Conservation (phyloP, 1,284 basidiomycete genomes). For the Cryptococcus sp. region DNA sequence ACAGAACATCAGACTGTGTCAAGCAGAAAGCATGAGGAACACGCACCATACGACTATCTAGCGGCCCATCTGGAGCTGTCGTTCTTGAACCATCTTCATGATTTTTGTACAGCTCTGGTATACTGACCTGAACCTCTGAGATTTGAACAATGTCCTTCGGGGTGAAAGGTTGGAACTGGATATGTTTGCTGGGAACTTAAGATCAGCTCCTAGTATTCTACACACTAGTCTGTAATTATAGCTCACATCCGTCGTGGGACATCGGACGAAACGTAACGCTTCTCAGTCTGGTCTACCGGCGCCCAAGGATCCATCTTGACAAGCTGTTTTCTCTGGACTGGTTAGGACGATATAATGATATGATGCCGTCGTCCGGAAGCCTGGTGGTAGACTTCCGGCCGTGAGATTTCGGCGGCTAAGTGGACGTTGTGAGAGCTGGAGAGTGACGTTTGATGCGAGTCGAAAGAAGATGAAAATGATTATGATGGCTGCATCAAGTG, state of each 20-base stretch:
- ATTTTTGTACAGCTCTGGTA: slow-evolving; percentile 78
- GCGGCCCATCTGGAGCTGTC: slow-evolving; percentile 86
- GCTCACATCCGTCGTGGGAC: slow-evolving; percentile 89
- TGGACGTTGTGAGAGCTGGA: too few relatives aligned
- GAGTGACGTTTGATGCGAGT: too few relatives aligned
- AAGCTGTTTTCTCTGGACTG: too few relatives aligned
- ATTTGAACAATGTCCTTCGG: slow-evolving; percentile 91
- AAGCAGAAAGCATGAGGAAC: slow-evolving; percentile 6
- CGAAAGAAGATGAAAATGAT: not conserved
- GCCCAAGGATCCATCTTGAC: slow-evolving; percentile 24
- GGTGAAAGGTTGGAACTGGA: slow-evolving; percentile 90
- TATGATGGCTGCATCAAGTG: not conserved
- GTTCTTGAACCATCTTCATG: slow-evolving; percentile 57
- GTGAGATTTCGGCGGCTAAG: too few relatives aligned
- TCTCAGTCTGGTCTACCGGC: slow-evolving; percentile 54
- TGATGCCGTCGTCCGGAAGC: too few relatives aligned
- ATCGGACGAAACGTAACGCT: slow-evolving; percentile 82
- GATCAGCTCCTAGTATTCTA: not conserved
- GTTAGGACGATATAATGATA: too few relatives aligned
- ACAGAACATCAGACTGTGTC: not conserved
- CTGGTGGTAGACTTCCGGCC: too few relatives aligned
- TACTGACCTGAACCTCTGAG: slow-evolving; percentile 91
- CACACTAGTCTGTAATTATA: not conserved
- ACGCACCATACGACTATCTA: slow-evolving; percentile 80
- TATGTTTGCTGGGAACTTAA: slow-evolving; percentile 68